A percentile compares a stretch with the other conserved stretches of the same genome.
These are phyloP conservation scores for Dalbergia cochinchinensis DNA, from an alignment of 306 rosid genomes.

Conservation along the genomic window DNA sequence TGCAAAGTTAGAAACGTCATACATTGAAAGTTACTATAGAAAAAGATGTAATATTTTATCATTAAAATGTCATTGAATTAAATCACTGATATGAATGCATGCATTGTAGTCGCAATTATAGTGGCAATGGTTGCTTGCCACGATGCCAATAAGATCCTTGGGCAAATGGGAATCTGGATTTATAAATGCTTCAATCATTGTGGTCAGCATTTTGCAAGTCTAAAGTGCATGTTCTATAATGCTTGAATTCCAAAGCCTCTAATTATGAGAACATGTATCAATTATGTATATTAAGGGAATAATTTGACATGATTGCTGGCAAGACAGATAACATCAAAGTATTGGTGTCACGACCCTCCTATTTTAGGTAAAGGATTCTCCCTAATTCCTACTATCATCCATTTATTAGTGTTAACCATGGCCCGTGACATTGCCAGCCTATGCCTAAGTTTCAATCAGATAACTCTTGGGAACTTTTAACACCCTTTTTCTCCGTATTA, in stretches of 20 bases:
- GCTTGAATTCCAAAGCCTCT: not conserved
- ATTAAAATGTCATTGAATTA: not conserved
- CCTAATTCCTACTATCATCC: too few species aligned
- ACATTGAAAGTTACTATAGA: not conserved
- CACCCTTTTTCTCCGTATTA: not conserved
- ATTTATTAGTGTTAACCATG: too few species aligned
- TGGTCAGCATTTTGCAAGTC: conserved; percentile 1
- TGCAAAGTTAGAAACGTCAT: too few species aligned
- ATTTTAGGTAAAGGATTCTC: too few species aligned
- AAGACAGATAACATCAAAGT: not conserved
- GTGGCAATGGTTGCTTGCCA: not conserved
- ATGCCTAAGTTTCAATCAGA: not conserved
- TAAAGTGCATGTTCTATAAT: not conserved
- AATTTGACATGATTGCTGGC: not conserved
- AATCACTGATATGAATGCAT: not conserved
- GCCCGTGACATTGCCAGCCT: not conserved
- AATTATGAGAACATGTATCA: not conserved
- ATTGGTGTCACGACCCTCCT: too few species aligned
- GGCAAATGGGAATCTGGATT: not conserved
- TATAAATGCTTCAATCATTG: conserved; percentile 10
- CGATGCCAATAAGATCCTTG: not conserved
- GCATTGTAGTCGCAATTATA: not conserved
- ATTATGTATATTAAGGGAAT: not conserved
- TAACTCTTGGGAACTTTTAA: not conserved
- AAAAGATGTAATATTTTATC: not conserved